Evolutionary conservation across 768 basidiomycete species (phyloP).

Genomic region (Psilocybe tampanensis): DNA sequence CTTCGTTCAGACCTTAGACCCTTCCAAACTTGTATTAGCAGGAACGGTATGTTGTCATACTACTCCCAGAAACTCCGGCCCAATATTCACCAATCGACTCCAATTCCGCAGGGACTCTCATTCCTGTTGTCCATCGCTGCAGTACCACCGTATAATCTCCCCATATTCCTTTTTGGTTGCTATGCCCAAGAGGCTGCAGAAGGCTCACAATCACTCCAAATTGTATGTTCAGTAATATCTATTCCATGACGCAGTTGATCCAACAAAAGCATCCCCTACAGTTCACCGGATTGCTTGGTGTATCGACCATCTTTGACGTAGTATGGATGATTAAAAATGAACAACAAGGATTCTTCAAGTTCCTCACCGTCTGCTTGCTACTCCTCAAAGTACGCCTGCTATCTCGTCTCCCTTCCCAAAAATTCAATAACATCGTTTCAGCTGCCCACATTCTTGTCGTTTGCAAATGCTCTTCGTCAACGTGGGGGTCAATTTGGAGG

Average conservation of each 20-base stretch:
- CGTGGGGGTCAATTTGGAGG: constrained; percentile 58
- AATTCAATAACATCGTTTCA: constrained; percentile 21
- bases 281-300: constrained; percentile 67
- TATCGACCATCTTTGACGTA: constrained; percentile 68
- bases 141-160: constrained; percentile 74
- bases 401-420: neutral
- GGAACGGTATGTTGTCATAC: constrained; percentile 54
- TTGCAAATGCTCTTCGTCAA: constrained; percentile 54
- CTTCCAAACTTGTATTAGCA: constrained; percentile 65
- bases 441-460: constrained; percentile 63
- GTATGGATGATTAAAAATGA: constrained; percentile 64
- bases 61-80: neutral
- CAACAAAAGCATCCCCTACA: constrained; percentile 25
- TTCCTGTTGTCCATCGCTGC: constrained; percentile 57
- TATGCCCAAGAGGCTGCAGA: constrained; percentile 75
- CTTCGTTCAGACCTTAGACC: constrained; percentile 71
- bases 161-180: constrained; percentile 79
- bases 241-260: too few species aligned
- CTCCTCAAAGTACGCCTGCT: constrained; percentile 52
- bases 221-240: constrained; percentile 42
- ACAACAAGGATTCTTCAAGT: constrained; percentile 56
- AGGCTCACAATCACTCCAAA: constrained; percentile 62
- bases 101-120: constrained; percentile 54
- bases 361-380: constrained; percentile 56
- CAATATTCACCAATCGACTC: neutral